Percentiles rank a stretch among this genome's conserved stretches.
phyloP scores from a whole-genome alignment of 1,284 basidiomycete genomes.

The Ustilago vetiveriae region DNA sequence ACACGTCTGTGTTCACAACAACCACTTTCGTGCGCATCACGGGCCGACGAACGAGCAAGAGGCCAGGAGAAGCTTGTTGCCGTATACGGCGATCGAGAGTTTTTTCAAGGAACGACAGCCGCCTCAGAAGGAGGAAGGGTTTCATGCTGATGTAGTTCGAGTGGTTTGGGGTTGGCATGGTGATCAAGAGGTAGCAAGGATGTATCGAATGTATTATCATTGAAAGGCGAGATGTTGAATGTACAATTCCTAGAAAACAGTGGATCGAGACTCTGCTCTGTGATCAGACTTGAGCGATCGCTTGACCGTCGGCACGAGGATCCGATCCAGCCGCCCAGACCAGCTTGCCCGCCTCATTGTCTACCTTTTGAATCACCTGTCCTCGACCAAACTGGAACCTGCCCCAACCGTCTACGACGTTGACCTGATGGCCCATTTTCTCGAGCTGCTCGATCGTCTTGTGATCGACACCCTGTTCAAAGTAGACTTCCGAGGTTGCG shows the following conservation, averaged over 20 bases:
- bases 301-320: conserved; percentile 75
- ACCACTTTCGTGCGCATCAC: conserved; percentile 34
- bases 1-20: conserved; percentile 42
- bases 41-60: conserved; percentile 10
- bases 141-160: conserved; percentile 17
- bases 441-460: conserved; percentile 60
- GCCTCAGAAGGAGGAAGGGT: conserved; percentile 36
- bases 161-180: conserved; percentile 35
- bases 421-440: conserved; percentile 88
- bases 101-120: conserved; percentile 33
- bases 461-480: conserved; percentile 85
- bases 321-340: conserved; percentile 50
- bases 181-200: conserved; percentile 7
- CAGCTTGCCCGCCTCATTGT: conserved; percentile 19
- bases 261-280: neutral
- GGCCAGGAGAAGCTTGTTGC: conserved; percentile 15
- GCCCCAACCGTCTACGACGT: conserved; percentile 73
- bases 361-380: conserved; percentile 68
- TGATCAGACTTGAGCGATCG: conserved; percentile 80
- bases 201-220: conserved; percentile 42
- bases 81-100: conserved; percentile 28
- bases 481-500: conserved; percentile 82
- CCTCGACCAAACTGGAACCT: conserved; percentile 87
- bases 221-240: conserved; percentile 1
- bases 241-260: neutral